These are phyloP conservation scores for cucumber (Cucumis sativus) DNA, from an alignment of 306 rosid genomes.

Conservation along the genomic window Cucumber_9930_V3 NC_026658.2:21358001-21358500, in stretches of 20 bases:
- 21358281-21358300: neutral
- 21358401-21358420: neutral
- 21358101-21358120: neutral
- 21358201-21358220: neutral
- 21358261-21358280: neutral
- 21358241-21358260: neutral
- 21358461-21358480: slow-evolving; percentile 5
- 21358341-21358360: neutral
- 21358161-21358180: neutral
- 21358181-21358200: neutral
- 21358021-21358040: neutral
- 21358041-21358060: neutral
- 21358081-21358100: neutral
- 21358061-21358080: neutral
- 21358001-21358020: neutral
- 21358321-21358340: neutral
- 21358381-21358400: neutral
- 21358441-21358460: neutral
- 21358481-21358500: slow-evolving; percentile 33
- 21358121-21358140: neutral
- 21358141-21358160: neutral
- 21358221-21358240: neutral
- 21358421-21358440: neutral
- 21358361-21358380: neutral
- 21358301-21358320: neutral